These are phyloP conservation scores for Dothideomycetes sp. DNA, from an alignment of 2,329 filamentous ascomycete genomes.

Conservation along the genomic window DNA sequence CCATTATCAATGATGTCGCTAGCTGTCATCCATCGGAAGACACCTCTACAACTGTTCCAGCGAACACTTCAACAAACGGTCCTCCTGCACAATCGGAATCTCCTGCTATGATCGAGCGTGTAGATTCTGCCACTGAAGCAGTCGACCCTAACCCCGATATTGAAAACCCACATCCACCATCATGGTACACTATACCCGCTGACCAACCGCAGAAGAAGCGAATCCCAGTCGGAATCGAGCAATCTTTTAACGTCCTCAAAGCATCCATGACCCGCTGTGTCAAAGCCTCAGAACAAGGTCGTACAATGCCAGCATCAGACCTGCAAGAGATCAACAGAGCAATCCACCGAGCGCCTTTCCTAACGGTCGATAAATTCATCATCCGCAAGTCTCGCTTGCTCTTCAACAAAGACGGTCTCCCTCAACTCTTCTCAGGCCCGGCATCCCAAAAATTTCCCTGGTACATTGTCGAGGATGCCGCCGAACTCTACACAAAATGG, in stretches of 20 bases:
- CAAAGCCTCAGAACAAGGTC: too few species aligned
- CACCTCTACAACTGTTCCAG: too few species aligned
- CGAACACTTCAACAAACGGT: too few species aligned
- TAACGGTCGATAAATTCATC: slow-evolving; percentile 24
- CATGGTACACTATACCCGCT: neutral
- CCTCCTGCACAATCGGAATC: too few species aligned
- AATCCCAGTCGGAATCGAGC: neutral
- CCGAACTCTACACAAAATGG: slow-evolving; percentile 41
- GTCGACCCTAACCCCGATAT: neutral
- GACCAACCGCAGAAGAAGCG: neutral
- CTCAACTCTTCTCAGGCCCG: slow-evolving; percentile 30
- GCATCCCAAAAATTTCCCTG: slow-evolving; percentile 30
- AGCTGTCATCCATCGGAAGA: too few species aligned
- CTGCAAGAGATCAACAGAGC: slow-evolving; percentile 28
- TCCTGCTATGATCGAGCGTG: too few species aligned
- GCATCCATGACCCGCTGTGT: too few species aligned
- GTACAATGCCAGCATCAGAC: too few species aligned
- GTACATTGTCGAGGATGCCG: slow-evolving; percentile 40
- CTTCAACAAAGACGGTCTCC: slow-evolving; percentile 29
- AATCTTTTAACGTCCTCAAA: neutral
- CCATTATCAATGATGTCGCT: too few species aligned
- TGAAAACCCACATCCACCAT: neutral
- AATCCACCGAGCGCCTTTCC: slow-evolving; percentile 33
- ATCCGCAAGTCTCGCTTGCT: slow-evolving; percentile 31
- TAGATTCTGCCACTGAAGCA: too few species aligned